A percentile compares a stretch with the other conserved stretches of the same genome.
Conservation (phyloP, 306 rosid genomes). For the Mucuna pruriens region DNA sequence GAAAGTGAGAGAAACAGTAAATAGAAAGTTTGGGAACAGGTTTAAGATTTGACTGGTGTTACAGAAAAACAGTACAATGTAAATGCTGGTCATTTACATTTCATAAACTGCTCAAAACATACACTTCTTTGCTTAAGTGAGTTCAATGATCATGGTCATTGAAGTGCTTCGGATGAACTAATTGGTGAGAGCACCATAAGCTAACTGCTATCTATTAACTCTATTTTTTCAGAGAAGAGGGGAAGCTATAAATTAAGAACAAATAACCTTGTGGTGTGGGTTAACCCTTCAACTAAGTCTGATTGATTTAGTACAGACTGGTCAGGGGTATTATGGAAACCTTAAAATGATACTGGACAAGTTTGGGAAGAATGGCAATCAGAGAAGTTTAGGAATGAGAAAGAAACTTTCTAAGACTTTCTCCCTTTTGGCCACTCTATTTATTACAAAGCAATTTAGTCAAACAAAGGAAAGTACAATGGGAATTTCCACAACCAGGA, state of each 20-base stretch:
- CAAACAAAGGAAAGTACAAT: too few species aligned
- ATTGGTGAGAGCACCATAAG: neutral
- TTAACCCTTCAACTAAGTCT: neutral
- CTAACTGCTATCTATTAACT: neutral
- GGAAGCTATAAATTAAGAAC: neutral
- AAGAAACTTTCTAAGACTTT: neutral
- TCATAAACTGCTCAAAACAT: neutral
- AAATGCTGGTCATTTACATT: neutral
- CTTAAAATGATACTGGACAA: neutral
- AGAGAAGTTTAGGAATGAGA: conserved; percentile 5
- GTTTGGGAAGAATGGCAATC: neutral
- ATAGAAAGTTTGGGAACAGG: neutral
- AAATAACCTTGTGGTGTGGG: conserved; percentile 1
- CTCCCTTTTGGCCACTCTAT: neutral
- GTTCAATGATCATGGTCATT: neutral
- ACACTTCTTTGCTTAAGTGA: neutral
- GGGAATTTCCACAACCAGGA: neutral
- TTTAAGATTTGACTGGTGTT: neutral
- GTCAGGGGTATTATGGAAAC: neutral
- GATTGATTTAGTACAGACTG: neutral
- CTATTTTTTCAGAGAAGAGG: neutral
- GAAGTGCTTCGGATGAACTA: neutral
- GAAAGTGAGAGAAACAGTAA: neutral
- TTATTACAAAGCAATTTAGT: neutral
- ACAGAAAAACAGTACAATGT: neutral